Evolutionary conservation across 768 basidiomycete genomes (phyloP), one percentile per base, ranked within the genome.

Genomic region (Boletus rubroflammeus): DNA sequence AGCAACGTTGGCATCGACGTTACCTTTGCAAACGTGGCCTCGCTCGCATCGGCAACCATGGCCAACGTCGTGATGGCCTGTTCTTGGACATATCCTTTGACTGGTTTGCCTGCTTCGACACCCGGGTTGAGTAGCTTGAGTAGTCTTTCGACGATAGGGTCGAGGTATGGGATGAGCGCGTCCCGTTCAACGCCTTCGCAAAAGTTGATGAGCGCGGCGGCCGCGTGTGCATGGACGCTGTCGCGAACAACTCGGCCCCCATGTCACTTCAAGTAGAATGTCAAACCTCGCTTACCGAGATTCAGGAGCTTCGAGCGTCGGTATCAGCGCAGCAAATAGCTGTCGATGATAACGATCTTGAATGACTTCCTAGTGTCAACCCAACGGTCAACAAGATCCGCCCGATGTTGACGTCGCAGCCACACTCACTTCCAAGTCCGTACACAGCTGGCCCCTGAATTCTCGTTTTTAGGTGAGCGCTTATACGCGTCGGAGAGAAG

Each of bases 191-290:
- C 89, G 34, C 90, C 89, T 66, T 93, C 88, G 68, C 91, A 94
- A 73, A 93, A 93, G 67, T 94, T 95, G 68, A 93, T 91, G 23
- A 94, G 76, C 0, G 91, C 91, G 0, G 92, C 87, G 0, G 91
- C 90, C 2, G 93, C 89, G 63, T 95, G 92, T 0, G 90, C 79
- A 57, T 93, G 91, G 0, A 94, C 90, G 25, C 92, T 93, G 60
- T 32, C 51, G 34, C 19, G 15, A 14, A 50, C 50, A 6, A 32
- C 39, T 51, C 9, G 56, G 53, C 26, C n/a, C n/a, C n/a, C 26
- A 28, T 39, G 45, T 50, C 58, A 38, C 32, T 23, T 17, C 13
- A 38, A 21, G 26, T 7, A 29, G 17, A 4, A 17, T 9, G 15
- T 40, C 40, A 4, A 31, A 15, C 7, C 10, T 44, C 25, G 63